A percentile compares a stretch with the other conserved stretches of the same genome.
These are phyloP conservation scores for Tetrahymena borealis DNA, from an alignment of 73 alveolate species.

Conservation along the genomic window DNA sequence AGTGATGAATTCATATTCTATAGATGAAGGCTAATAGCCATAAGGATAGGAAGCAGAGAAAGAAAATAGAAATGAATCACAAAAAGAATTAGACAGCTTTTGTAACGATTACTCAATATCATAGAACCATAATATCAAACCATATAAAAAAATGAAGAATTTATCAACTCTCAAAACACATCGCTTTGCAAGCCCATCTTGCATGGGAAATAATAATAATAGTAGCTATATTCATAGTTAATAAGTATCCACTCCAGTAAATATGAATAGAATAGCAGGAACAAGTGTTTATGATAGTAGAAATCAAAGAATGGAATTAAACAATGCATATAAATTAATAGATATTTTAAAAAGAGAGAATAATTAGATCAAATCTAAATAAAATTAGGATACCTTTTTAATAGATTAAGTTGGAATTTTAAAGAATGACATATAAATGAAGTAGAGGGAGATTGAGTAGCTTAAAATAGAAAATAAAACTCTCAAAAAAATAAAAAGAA, in stretches of 20 bases:
- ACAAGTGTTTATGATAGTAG: neutral
- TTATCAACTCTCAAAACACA: neutral
- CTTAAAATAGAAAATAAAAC: neutral
- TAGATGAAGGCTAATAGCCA: neutral
- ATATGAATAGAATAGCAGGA: neutral
- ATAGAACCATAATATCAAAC: neutral
- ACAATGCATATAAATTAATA: neutral
- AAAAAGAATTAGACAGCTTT: neutral
- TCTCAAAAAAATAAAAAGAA: neutral
- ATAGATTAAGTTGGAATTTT: neutral
- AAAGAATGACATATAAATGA: neutral
- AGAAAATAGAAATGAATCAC: neutral
- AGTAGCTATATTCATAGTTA: neutral
- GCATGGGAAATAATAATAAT: neutral
- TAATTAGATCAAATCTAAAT: neutral
- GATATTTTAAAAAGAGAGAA: neutral
- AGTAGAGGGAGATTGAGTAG: neutral
- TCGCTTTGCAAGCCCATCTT: neutral
- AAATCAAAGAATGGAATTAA: neutral
- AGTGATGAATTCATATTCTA: neutral
- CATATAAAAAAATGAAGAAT: neutral
- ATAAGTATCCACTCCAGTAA: neutral
- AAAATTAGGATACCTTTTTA: neutral
- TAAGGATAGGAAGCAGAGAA: neutral
- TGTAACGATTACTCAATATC: neutral